Conservation (phyloP, 129 eudicot species). For the Centella asiatica region DNA sequence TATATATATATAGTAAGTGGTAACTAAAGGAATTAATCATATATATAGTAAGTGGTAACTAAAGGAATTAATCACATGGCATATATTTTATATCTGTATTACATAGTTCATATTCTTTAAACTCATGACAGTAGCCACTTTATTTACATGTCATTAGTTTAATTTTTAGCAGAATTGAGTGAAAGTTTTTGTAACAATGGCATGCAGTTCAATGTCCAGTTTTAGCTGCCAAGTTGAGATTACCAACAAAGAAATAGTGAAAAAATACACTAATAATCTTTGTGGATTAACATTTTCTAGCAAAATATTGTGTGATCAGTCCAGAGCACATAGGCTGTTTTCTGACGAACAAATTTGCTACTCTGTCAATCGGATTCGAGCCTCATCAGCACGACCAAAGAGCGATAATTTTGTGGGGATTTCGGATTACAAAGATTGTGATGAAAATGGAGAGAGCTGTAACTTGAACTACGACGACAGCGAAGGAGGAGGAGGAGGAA, state of each 20-base stretch:
- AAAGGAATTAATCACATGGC: too few relatives aligned
- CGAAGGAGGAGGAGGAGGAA: conserved; percentile 37
- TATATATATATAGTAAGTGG: too few relatives aligned
- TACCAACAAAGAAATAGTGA: conserved; percentile 16
- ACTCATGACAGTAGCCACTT: too few relatives aligned
- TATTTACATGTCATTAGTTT: too few relatives aligned
- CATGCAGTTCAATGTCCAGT: conserved; percentile 33
- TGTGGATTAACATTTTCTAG: conserved; percentile 45
- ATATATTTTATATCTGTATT: too few relatives aligned
- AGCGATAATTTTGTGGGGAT: conserved; percentile 17
- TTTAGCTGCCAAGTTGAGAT: too few relatives aligned
- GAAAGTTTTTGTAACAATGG: conserved; percentile 42
- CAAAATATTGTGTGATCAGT: conserved; percentile 27
- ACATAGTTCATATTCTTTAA: too few relatives aligned
- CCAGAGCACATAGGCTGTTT: conserved; percentile 38
- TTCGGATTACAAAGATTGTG: conserved; percentile 30
- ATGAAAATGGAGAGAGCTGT: conserved; percentile 42
- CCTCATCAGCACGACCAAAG: conserved; percentile 30
- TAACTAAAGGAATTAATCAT: too few relatives aligned
- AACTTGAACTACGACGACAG: conserved; percentile 54
- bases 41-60: too few relatives aligned
- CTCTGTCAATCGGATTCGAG: conserved; percentile 30
- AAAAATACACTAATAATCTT: conserved; percentile 22
- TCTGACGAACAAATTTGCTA: conserved; percentile 55
- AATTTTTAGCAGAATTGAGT: too few relatives aligned